Percentiles rank a stretch among this genome's conserved stretches.
Conservation (phyloP, 176 grass and related monocot species). For the Leersia perrieri region DNA sequence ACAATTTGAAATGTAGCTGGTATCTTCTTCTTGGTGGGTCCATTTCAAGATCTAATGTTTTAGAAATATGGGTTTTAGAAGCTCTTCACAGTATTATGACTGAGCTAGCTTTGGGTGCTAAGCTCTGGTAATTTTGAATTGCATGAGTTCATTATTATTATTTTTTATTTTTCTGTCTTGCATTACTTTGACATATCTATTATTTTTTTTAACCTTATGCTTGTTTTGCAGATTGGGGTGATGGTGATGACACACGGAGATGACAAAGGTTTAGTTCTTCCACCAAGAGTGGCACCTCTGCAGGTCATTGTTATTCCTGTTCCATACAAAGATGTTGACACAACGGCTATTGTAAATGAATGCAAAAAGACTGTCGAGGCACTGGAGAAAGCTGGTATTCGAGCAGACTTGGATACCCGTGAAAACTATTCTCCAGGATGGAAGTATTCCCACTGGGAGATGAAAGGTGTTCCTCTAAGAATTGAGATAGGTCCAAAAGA, state of each 20-base stretch:
- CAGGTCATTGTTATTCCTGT: conserved; percentile 89
- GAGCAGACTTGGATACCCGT: conserved; percentile 65
- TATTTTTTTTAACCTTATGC: not conserved
- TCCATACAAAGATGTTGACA: conserved; percentile 91
- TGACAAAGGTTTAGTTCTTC: conserved; percentile 93
- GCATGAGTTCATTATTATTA: not conserved
- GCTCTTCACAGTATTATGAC: not conserved
- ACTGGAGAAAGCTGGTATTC: conserved; percentile 54
- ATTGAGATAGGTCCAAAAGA: conserved; percentile 98
- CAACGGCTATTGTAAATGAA: conserved; percentile 66
- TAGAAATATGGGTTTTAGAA: not conserved
- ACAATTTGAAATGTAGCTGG: not conserved
- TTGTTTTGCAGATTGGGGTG: conserved; percentile 67
- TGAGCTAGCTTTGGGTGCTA: not conserved
- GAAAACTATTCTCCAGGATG: conserved; percentile 96
- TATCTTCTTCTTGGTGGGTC: not conserved
- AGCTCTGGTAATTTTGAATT: not conserved
- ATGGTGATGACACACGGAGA: conserved; percentile 96
- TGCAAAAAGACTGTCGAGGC: conserved; percentile 63
- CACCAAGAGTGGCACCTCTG: conserved; percentile 80
- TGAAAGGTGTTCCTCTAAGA: conserved; percentile 96
- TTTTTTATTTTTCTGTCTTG: not conserved
- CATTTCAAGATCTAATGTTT: not conserved
- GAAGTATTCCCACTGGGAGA: conserved; percentile 99
- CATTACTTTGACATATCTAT: not conserved